Base-by-base conservation (phyloP, 2,329 filamentous ascomycete species). In the Calonectria honghensis region DNA sequence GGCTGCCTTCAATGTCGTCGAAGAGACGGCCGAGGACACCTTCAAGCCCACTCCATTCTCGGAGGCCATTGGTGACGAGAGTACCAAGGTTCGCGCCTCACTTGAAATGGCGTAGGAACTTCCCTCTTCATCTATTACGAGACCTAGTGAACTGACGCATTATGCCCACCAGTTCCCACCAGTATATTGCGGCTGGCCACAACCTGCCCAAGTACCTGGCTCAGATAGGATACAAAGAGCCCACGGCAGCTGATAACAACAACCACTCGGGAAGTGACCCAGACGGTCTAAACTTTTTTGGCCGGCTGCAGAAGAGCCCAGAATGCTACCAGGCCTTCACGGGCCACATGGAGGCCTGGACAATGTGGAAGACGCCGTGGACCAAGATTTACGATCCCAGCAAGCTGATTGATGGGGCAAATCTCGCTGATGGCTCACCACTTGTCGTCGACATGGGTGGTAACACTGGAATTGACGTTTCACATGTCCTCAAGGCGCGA, bases 261-360 rank as follows among this genome's bases (percentile, higher is more conserved):
- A 79, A 79, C 59, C 57, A 76, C 3, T 52, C 77, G 0, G 63
- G 31, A 0, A 76, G 68, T 1, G 77, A 79, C 4, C 70, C 77
- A 0, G 75, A 77, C 0, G 72, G 74, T 0, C 70, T 79, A 1
- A 79, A 79, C 27, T 79, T 76, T 39, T 79, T 79, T 11, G 73
- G 57, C 0, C 73, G 77, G 2, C 61, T 77, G 1, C 75, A 79
- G 29, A 77, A 75, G 35, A 79, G 72, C 13, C 74, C 78, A 6
- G 65, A 77, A 31, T 77, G n/a, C 10, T 79, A 77, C 64, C 73
- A 75, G 37, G 73, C 76, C 0, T 79, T 78, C 0, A 77, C 73
- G 0, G 70, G 73, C 0, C 75, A 79, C 13, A 78, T 79, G 77
- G 75, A 79, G 20, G 75, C 75, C 0, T 79, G 77, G 77, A 79